phyloP scores from a whole-genome alignment of 345 rosid species.

The Brassica cretica region DNA sequence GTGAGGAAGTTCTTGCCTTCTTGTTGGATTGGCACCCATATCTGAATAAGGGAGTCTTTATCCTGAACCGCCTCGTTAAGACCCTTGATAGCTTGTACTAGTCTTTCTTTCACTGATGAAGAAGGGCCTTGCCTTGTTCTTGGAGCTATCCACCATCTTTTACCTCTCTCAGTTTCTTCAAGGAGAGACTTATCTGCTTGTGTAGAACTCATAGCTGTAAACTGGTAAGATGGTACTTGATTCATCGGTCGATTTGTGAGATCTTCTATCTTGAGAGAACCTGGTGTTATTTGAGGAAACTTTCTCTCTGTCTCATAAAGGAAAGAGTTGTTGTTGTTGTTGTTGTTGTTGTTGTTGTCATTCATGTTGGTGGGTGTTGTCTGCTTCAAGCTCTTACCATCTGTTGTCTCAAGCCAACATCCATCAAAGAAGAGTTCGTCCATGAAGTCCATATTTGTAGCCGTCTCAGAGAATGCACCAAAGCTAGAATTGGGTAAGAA shows the following conservation, averaged over 20 bases:
- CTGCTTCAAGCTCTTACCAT: constrained; percentile 47
- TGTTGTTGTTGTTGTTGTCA: constrained; percentile 40
- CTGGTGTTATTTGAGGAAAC: constrained; percentile 30
- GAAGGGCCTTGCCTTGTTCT: constrained; percentile 40
- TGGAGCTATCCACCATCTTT: constrained; percentile 72
- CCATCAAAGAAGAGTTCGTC: constrained; percentile 83
- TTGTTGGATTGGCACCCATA: constrained; percentile 78
- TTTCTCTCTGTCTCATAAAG: constrained; percentile 28
- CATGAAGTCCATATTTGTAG: constrained; percentile 89
- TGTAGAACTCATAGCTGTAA: constrained; percentile 35
- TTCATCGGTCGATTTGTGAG: constrained; percentile 25
- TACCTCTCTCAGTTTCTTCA: constrained; percentile 48
- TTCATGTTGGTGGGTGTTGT: constrained; percentile 46
- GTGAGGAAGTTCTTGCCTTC: constrained; percentile 74
- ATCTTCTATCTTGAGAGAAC: constrained; percentile 35
- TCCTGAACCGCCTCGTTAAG: constrained; percentile 58
- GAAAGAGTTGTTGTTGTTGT: constrained; percentile 37
- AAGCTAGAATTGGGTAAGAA: constrained; percentile 45
- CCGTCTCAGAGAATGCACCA: constrained; percentile 49
- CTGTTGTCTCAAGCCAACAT: constrained; percentile 76
- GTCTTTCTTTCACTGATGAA: constrained; percentile 60
- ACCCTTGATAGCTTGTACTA: constrained; percentile 53
- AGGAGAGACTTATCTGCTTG: constrained; percentile 42
- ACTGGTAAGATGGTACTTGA: constrained; percentile 28
- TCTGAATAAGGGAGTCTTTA: constrained; percentile 69